phyloP scores from a whole-genome alignment of 2,329 filamentous ascomycete species.

The Penicillium sp. region DNA sequence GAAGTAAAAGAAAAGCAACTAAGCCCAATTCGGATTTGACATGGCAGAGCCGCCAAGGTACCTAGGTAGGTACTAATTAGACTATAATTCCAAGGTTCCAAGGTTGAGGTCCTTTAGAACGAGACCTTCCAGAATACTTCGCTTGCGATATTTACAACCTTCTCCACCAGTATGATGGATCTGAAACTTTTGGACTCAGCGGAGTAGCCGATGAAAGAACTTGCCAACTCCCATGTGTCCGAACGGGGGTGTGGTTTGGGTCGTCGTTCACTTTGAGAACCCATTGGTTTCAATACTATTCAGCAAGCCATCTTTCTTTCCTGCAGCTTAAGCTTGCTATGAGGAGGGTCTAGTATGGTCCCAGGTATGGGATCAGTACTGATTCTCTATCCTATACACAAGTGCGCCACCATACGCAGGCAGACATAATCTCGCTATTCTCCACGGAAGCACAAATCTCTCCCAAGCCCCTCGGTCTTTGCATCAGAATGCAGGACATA shows the following conservation, averaged over 20 bases:
- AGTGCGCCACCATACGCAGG: conserved; percentile 15
- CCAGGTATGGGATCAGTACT: conserved; percentile 2
- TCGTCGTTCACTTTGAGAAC: not conserved
- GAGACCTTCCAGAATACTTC: conserved; percentile 12
- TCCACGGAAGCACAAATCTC: conserved; percentile 9
- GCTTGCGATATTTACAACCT: conserved; percentile 10
- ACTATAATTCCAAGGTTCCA: no score
- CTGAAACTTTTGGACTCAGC: conserved; percentile 5
- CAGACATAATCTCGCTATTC: conserved; percentile 2
- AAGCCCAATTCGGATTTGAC: no score
- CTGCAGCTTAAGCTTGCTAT: conserved; percentile 12
- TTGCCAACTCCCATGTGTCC: conserved; percentile 1
- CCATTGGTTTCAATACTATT: not conserved
- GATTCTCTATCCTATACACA: conserved; percentile 30
- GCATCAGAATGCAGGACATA: conserved; percentile 12
- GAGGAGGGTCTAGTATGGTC: conserved; percentile 2
- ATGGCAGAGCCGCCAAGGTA: no score
- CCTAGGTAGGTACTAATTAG: no score
- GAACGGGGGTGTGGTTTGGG: no score
- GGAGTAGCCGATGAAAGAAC: not conserved
- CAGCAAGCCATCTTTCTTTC: conserved; percentile 1
- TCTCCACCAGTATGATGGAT: conserved; percentile 11
- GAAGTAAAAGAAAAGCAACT: no score
- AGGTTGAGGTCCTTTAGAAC: not conserved
- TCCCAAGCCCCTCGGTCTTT: conserved; percentile 5